Conservation (phyloP, 345 rosid species). For the Acer negundo region DNA sequence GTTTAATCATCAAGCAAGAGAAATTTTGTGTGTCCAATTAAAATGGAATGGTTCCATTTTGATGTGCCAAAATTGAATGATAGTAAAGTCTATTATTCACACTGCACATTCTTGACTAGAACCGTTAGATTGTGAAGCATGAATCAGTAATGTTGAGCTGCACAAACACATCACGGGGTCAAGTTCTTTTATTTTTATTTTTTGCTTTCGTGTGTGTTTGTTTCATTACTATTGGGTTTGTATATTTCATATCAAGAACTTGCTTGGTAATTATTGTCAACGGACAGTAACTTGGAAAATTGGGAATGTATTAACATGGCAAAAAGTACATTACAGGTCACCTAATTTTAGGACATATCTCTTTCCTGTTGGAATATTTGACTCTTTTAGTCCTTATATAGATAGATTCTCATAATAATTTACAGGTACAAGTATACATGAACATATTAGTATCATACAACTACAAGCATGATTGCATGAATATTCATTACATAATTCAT, state of each 20-base stretch:
- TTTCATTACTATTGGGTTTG: too few relatives aligned
- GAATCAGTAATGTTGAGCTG: too few relatives aligned
- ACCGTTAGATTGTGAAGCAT: too few relatives aligned
- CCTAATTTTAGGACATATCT: neutral
- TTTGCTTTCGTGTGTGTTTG: too few relatives aligned
- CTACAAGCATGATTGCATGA: neutral
- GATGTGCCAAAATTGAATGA: neutral
- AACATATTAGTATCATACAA: neutral
- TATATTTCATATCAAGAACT: too few relatives aligned
- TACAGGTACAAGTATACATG: neutral
- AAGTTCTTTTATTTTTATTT: too few relatives aligned
- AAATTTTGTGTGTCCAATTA: constrained; percentile 15
- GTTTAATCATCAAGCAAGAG: constrained; percentile 15
- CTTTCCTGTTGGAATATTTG: neutral
- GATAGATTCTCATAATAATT: neutral
- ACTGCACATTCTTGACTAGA: neutral
- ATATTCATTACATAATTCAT: neutral
- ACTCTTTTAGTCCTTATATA: neutral
- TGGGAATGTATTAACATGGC: neutral
- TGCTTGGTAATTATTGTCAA: neutral
- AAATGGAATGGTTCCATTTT: constrained; percentile 13
- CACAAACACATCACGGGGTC: too few relatives aligned
- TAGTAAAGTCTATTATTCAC: too few relatives aligned
- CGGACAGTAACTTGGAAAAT: neutral
- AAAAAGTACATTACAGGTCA: constrained; percentile 2